Evolutionary conservation across 129 eudicot species (phyloP).

Genomic region (Artemisia annua): DNA sequence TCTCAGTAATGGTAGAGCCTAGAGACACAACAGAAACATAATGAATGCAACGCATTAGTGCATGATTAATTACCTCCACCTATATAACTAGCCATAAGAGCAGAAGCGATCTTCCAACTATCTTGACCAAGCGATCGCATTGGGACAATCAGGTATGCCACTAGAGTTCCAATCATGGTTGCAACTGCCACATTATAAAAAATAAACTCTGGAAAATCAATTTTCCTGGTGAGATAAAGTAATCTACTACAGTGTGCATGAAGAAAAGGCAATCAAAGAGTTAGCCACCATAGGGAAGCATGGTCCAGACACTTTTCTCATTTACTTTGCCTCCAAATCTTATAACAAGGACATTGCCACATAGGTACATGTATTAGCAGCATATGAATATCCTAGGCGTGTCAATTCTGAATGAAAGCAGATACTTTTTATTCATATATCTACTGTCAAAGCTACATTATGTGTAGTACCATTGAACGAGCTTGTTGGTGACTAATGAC

Average conservation of each 20-base stretch:
- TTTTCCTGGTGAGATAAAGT: not conserved
- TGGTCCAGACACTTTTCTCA: not conserved
- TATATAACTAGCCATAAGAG: conserved; percentile 92
- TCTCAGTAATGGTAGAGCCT: not conserved
- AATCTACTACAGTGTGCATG: not conserved
- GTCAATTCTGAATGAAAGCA: too few relatives aligned
- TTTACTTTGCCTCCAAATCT: too few relatives aligned
- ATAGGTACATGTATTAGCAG: too few relatives aligned
- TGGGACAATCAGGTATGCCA: conserved; percentile 70
- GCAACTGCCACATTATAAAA: conserved; percentile 50
- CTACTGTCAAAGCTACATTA: too few relatives aligned
- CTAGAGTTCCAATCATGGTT: conserved; percentile 69
- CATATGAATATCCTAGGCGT: too few relatives aligned
- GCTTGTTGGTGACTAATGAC: too few relatives aligned
- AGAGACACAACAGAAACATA: not conserved
- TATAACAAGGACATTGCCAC: too few relatives aligned
- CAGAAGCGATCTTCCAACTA: conserved; percentile 89
- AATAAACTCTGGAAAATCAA: not conserved
- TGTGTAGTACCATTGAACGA: too few relatives aligned
- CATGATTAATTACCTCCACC: conserved; percentile 68
- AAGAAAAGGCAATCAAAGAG: not conserved
- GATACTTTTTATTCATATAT: too few relatives aligned
- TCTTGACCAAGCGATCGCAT: conserved; percentile 91
- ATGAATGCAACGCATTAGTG: not conserved
- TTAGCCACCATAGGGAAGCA: too few relatives aligned